Percentiles rank a stretch among this genome's conserved stretches.
Conservation (phyloP, 208 protist genomes). For the Vickermania ingenoplastis region DNA sequence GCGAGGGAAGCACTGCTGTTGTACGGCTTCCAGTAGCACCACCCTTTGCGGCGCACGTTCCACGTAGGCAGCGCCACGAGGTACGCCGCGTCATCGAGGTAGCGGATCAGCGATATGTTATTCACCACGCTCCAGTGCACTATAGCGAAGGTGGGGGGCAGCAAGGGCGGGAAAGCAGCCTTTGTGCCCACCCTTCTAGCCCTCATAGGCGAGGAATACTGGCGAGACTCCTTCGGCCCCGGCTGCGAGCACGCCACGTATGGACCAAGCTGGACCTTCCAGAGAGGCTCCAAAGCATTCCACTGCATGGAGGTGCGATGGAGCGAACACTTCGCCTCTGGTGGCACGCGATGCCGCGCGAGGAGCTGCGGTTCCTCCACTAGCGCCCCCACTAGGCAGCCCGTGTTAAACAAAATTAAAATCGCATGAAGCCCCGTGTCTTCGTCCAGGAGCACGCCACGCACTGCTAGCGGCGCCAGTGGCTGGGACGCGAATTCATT, state of each 20-base stretch:
- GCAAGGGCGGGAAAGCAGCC: constrained; percentile 10
- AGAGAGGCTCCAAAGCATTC: constrained; percentile 6
- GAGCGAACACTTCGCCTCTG: not conserved
- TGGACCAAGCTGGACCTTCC: constrained; percentile 4
- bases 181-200: constrained; percentile 8
- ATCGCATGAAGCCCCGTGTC: constrained; percentile 63
- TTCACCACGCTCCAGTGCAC: constrained; percentile 22
- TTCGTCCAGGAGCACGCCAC: constrained; percentile 36
- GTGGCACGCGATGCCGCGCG: constrained; percentile 26
- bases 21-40: constrained; percentile 33
- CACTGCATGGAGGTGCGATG: constrained; percentile 2
- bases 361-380: constrained; percentile 64
- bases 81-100: constrained; percentile 17
- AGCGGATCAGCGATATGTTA: constrained; percentile 60
- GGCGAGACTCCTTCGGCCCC: not conserved
- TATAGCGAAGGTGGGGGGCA: constrained; percentile 23
- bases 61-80: constrained; percentile 58
- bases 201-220: constrained; percentile 18
- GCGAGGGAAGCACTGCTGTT: not conserved
- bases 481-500: not conserved
- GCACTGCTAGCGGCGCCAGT: constrained; percentile 23
- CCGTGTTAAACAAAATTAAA: constrained; percentile 36
- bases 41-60: constrained; percentile 27
- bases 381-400: constrained; percentile 31
- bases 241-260: not conserved